Percentiles rank a stretch among this genome's conserved stretches.
phyloP scores from a whole-genome alignment of 2,329 filamentous ascomycete species.

The Esteya vermicola region DNA sequence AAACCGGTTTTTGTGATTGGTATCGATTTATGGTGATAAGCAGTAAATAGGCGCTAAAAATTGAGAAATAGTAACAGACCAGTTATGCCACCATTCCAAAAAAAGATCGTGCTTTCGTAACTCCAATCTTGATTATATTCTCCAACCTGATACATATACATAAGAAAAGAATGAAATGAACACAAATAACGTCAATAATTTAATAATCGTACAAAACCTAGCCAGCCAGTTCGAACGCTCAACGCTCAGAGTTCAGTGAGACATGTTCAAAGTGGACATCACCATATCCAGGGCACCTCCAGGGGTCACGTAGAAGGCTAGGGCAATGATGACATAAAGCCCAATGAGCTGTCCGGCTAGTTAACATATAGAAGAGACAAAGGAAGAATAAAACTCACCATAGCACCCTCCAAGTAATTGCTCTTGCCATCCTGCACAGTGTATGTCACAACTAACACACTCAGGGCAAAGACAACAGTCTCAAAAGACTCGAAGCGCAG shows the following conservation, averaged over 20 bases:
- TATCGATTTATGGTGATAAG: no score
- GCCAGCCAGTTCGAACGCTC: no score
- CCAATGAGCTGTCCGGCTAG: conserved; percentile 22
- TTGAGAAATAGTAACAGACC: background rate
- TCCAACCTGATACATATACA: background rate
- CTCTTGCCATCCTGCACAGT: conserved; percentile 70
- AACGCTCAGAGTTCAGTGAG: no score
- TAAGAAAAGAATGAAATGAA: background rate
- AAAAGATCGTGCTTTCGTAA: background rate
- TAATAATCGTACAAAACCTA: background rate
- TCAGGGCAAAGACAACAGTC: conserved; percentile 64
- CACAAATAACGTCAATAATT: background rate
- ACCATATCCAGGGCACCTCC: conserved; percentile 29
- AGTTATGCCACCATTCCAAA: background rate
- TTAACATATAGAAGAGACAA: background rate
- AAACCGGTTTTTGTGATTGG: conserved; percentile 40
- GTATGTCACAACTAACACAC: conserved; percentile 61
- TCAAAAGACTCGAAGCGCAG: conserved; percentile 71
- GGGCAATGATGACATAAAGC: conserved; percentile 44
- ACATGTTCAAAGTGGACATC: conserved; percentile 2
- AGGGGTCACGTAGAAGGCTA: conserved; percentile 45
- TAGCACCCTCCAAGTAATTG: conserved; percentile 71
- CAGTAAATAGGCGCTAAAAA: background rate
- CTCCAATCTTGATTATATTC: background rate
- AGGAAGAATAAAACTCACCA: conserved; percentile 29